These are phyloP conservation scores for Litchi chinensis DNA, from an alignment of 345 rosid species.

Conservation along the genomic window DNA sequence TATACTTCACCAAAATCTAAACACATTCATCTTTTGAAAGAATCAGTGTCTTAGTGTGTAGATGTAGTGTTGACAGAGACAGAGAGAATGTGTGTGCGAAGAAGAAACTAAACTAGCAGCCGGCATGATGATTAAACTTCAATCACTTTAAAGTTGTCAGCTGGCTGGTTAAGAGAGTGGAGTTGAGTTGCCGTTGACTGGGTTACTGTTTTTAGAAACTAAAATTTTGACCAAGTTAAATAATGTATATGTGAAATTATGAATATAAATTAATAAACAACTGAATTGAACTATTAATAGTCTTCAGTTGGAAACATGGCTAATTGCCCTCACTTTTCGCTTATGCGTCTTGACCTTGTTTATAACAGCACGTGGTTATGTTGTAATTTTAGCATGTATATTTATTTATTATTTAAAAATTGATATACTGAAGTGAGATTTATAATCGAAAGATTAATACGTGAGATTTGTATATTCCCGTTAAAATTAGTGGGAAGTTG, in stretches of 20 bases:
- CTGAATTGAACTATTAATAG: background rate
- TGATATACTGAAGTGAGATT: too few relatives aligned
- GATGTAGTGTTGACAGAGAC: background rate
- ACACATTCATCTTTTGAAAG: background rate
- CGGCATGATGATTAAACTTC: constrained; percentile 9
- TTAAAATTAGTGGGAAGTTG: too few relatives aligned
- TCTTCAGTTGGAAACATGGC: background rate
- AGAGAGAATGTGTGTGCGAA: constrained; percentile 1
- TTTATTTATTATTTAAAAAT: too few relatives aligned
- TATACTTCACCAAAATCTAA: background rate
- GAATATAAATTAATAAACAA: background rate
- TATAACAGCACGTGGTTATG: too few relatives aligned
- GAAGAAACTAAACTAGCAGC: constrained; percentile 4
- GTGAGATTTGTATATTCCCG: too few relatives aligned
- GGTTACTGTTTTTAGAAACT: background rate
- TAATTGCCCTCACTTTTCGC: background rate
- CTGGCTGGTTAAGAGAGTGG: background rate
- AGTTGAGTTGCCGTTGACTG: background rate
- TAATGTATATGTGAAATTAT: background rate
- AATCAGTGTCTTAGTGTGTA: constrained; percentile 1
- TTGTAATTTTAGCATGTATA: too few relatives aligned
- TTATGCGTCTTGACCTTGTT: background rate
- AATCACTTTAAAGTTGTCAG: background rate
- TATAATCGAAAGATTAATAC: too few relatives aligned
- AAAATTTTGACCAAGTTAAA: too few relatives aligned